Base-by-base conservation (phyloP, 768 basidiomycete genomes). In the Kockovaella imperatae region DNA sequence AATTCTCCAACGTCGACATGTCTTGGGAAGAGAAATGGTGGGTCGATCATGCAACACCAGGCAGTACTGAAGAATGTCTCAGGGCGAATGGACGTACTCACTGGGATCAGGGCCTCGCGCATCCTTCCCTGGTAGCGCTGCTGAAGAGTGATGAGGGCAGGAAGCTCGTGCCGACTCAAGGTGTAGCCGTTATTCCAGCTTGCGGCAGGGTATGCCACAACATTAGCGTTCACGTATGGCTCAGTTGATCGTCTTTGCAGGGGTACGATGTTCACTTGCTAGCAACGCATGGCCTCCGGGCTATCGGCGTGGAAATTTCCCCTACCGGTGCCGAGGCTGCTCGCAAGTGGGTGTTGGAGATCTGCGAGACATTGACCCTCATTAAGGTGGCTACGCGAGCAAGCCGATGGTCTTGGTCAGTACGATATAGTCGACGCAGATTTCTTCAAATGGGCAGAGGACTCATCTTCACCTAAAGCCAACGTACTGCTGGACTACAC, bases 401-500 rank as follows among this genome's bases (percentile, higher is more conserved):
- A 31, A 21, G 39, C 2, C 13, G 2, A 20, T 36, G 10, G 14
- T 18, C 5, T 15, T 11, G 18, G 14, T 11, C 8, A 36, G 20
- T 8, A 28, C 1, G 36, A 26, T 20, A 24, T 31, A 6, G 8
- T 7, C 1, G 25, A 28, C 14, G 21, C 31, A 26, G 41, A 43
- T 34, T 14, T 23, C 11, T 21, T 39, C 39, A 59, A 52, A 26
- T 59, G 57, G 57, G 38, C 57, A 0, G 11, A 50, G 10, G 26
- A 41, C 7, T n/a, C 34, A 34, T n/a, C 26, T 26, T 1, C 54
- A 35, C 32, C 30, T 40, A 15, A 49, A 8, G 66, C 49, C 42
- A 52, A 58, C n/a, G 8, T 69, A 29, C 57, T 66, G 3, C 59
- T 56, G 23, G 67, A 69, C 29, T 69, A 62, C 41, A 69, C 67